These are phyloP conservation scores for Rhododendron vialii DNA, from an alignment of 148 eudicot species.

Conservation along the genomic window DNA sequence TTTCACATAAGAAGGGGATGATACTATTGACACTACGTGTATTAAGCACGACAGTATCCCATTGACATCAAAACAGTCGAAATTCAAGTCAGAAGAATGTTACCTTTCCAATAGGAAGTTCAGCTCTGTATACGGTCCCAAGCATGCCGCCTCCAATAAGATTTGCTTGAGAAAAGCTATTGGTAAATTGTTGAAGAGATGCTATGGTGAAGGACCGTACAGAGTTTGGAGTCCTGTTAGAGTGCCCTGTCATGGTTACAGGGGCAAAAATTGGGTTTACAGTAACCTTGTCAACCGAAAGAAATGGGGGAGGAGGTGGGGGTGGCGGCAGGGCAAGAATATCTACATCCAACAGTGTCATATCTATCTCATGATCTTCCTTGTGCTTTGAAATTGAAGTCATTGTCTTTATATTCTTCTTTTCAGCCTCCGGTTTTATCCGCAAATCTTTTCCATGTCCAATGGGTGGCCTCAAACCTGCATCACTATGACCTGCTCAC, in stretches of 20 bases:
- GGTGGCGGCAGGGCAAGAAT: slow-evolving; percentile 41
- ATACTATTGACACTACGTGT: background rate
- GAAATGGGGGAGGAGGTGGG: slow-evolving; percentile 53
- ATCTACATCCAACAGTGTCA: slow-evolving; percentile 29
- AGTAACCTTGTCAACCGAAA: slow-evolving; percentile 36
- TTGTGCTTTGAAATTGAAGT: slow-evolving; percentile 27
- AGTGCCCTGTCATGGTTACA: slow-evolving; percentile 16
- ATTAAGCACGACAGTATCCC: background rate
- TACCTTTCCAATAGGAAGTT: slow-evolving; percentile 77
- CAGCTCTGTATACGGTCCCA: slow-evolving; percentile 74
- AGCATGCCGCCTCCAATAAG: slow-evolving; percentile 74
- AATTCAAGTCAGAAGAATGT: background rate
- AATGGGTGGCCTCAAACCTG: slow-evolving; percentile 25
- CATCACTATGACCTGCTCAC: slow-evolving; percentile 32
- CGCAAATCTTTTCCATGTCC: slow-evolving; percentile 22
- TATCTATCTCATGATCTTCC: slow-evolving; percentile 61
- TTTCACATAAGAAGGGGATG: background rate
- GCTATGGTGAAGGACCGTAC: slow-evolving; percentile 66
- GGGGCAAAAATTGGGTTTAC: slow-evolving; percentile 42
- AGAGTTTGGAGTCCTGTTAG: slow-evolving; percentile 36
- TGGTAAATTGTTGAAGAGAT: slow-evolving; percentile 74
- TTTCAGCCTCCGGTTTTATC: slow-evolving; percentile 1
- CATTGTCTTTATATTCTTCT: slow-evolving; percentile 15
- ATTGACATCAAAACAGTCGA: background rate
- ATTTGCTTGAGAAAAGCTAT: slow-evolving; percentile 91